phyloP scores from a whole-genome alignment of 73 alveolate genomes.

The Urostyla sp. region DNA sequence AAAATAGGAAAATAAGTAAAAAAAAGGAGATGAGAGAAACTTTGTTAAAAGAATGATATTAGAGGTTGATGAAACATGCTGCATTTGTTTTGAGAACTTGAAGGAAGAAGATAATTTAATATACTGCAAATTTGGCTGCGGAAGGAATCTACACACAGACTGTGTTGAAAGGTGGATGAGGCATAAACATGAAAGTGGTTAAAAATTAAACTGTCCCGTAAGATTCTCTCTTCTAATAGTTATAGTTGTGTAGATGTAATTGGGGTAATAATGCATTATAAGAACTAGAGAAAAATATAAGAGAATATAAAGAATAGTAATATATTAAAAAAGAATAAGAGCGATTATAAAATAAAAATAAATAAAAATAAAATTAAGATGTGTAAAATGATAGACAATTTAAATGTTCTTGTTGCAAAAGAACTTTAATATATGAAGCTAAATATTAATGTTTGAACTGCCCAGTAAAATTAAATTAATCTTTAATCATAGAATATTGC shows the following conservation, averaged over 20 bases:
- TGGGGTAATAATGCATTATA: constrained; percentile 75
- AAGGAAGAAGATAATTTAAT: constrained; percentile 48
- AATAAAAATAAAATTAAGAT: not conserved
- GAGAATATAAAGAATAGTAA: constrained; percentile 14
- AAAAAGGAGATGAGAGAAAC: constrained; percentile 25
- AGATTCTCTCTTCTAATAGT: not conserved
- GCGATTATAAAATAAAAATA: not conserved
- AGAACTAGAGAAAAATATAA: constrained; percentile 57
- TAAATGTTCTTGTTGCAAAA: constrained; percentile 64
- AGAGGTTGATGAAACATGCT: constrained; percentile 61
- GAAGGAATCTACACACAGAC: constrained; percentile 63
- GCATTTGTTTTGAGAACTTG: constrained; percentile 66
- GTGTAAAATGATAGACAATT: constrained; percentile 52
- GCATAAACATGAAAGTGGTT: constrained; percentile 45
- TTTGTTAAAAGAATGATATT: constrained; percentile 51
- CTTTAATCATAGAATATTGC: constrained; percentile 2
- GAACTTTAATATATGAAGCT: constrained; percentile 51
- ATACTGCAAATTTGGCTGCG: constrained; percentile 70
- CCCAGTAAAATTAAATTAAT: not conserved
- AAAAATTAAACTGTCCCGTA: constrained; percentile 67
- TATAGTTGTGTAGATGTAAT: constrained; percentile 56
- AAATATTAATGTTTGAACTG: constrained; percentile 55
- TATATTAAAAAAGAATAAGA: not conserved
- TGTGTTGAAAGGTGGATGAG: constrained; percentile 64
- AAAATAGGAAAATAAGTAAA: constrained; percentile 5